Base-by-base conservation (phyloP, 2,329 filamentous ascomycete genomes). In the Aspergillus japonicus region DNA sequence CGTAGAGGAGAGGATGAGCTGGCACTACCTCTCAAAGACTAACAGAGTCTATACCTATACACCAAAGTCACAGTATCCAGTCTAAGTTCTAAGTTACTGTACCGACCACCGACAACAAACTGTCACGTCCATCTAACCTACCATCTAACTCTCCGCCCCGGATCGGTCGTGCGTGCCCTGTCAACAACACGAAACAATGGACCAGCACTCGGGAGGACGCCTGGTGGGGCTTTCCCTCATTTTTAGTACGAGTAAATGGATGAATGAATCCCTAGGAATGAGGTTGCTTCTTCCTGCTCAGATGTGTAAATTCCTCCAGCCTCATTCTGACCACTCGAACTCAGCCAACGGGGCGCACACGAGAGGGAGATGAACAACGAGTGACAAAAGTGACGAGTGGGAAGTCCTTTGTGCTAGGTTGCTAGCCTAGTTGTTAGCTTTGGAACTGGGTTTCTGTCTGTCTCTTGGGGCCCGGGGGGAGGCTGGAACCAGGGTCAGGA, bases 91-190 rank as follows among this genome's bases (percentile, higher is more conserved):
- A 21, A 21, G 21, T 21, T 21, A 35, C 33, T 12, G 33, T 35
- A 5, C 14, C 33, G 33, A 35, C 33, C 11, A 14, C 31, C 31
- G 4, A 2, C 11, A 35, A 12, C 33, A 35, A 35, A 35, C 33
- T 35, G 33, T 35, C 33, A 16, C 48, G 7, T 8, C 26, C 24
- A 26, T 26, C 23, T 23, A 23, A 23, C n/a, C n/a, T n/a, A n/a
- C 24, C 23, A 8, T 29, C 24, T 29, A 47, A 48, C 47, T 12
- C 33, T 35, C 33, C 14, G 26, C 50, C 50, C 39, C 39, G 19
- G 42, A 54, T 55, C 42, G 53, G 44, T 55, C 53, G 53, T 55
- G 53, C 53, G 53, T 55, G 53, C 53, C 53, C 53, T 55, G 53
- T 55, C 53, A 55, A 48, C 12, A 42, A 35, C 19, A n/a, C 50